Evolutionary conservation across 371 early-diverging fungal species (phyloP).

Genomic region (Zychaea mexicana): DNA sequence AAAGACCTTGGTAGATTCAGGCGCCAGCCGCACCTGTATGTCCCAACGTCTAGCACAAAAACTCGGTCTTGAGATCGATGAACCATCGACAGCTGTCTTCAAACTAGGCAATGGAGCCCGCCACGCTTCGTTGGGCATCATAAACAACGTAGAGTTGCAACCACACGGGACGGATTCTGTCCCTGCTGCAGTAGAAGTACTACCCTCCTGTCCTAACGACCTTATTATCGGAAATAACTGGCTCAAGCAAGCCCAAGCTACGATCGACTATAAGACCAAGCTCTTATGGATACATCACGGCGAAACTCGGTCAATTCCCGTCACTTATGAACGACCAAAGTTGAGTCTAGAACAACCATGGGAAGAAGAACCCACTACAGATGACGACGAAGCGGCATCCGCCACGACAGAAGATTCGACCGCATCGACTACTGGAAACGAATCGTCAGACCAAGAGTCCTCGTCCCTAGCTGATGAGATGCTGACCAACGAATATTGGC

Average conservation of each 20-base stretch:
- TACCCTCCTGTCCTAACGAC: background rate
- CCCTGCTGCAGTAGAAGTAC: background rate
- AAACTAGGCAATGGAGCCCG: background rate
- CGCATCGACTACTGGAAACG: background rate
- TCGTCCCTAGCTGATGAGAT: background rate
- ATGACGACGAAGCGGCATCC: background rate
- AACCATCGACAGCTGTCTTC: background rate
- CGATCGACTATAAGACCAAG: background rate
- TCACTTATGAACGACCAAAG: background rate
- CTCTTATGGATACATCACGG: background rate
- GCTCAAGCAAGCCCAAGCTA: background rate
- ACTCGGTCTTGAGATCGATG: background rate
- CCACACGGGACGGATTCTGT: background rate
- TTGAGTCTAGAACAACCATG: background rate
- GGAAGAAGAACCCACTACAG: background rate
- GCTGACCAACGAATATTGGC: background rate
- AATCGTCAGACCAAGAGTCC: background rate
- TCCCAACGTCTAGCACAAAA: background rate
- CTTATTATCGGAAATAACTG: background rate
- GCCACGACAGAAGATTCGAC: background rate
- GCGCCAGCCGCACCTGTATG: background rate
- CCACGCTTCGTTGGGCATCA: background rate
- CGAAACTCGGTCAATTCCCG: background rate
- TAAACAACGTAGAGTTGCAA: background rate
- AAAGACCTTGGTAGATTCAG: background rate